A percentile compares a stretch with the other conserved stretches of the same genome.
phyloP scores from a whole-genome alignment of 2,329 filamentous ascomycete genomes.

The Aureobasidium sp. region DNA sequence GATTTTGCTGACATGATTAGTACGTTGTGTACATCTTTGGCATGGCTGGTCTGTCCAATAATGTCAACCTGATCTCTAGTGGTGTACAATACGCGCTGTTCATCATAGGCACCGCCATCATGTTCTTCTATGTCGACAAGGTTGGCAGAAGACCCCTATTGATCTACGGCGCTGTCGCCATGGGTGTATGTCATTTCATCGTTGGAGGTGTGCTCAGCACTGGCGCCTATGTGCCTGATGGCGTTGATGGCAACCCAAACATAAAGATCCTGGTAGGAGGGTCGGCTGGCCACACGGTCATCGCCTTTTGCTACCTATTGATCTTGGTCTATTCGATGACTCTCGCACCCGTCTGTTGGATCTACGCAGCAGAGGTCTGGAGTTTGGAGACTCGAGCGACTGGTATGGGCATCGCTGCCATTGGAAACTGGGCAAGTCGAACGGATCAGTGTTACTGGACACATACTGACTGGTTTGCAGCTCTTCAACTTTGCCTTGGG shows the following conservation, averaged over 20 bases:
- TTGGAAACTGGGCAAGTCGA: not conserved
- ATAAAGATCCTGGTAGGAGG: constrained; percentile 48
- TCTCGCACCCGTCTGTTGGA: constrained; percentile 15
- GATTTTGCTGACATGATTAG: constrained; percentile 35
- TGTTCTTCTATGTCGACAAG: constrained; percentile 38
- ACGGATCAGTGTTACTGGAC: constrained; percentile 36
- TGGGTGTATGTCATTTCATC: constrained; percentile 42
- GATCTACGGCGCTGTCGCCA: constrained; percentile 36
- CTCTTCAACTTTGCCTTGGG: constrained; percentile 55
- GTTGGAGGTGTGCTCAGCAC: constrained; percentile 40
- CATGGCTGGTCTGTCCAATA: constrained; percentile 51
- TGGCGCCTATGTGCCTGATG: constrained; percentile 37
- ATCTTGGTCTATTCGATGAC: constrained; percentile 59
- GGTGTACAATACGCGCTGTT: constrained; percentile 38
- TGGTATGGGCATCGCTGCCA: not conserved
- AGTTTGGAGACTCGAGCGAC: not conserved
- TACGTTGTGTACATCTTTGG: constrained; percentile 56
- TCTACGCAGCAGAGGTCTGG: not conserved
- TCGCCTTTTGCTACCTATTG: constrained; percentile 59
- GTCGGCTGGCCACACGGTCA: constrained; percentile 53
- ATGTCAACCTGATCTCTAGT: constrained; percentile 40
- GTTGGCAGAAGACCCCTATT: constrained; percentile 35
- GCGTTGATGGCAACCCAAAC: constrained; percentile 44
- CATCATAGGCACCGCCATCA: constrained; percentile 35
- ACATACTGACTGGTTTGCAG: constrained; percentile 23